Conservation (phyloP, 75 land plant genomes). For the Isoetes taiwanensis region DNA sequence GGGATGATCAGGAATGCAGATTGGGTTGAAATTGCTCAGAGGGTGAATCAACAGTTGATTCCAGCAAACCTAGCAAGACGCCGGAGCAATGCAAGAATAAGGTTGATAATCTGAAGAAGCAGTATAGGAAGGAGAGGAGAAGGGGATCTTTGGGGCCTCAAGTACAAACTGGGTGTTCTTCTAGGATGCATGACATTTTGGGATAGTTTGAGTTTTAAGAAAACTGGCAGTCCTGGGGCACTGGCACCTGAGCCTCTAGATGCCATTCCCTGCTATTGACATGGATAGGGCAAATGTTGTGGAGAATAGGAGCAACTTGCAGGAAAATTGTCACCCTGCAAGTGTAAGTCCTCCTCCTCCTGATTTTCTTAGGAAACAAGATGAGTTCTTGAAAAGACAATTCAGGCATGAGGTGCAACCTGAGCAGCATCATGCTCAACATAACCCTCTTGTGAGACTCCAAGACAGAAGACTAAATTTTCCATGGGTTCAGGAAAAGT, state of each 20-base stretch:
- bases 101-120: slow-evolving; percentile 8
- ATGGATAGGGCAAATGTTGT: neutral
- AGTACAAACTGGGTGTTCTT: slow-evolving; percentile 7
- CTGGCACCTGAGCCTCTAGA: neutral
- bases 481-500: too few species aligned
- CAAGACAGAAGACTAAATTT: too few species aligned
- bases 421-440: too few species aligned
- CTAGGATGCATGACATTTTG: slow-evolving; percentile 5
- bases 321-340: neutral
- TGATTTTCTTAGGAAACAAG: neutral
- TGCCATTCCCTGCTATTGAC: neutral
- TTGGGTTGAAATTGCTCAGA: slow-evolving; percentile 4
- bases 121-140: neutral
- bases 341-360: neutral
- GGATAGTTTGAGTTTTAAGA: neutral
- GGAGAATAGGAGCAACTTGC: neutral
- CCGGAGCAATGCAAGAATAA: slow-evolving; percentile 7
- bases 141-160: neutral
- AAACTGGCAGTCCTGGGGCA: neutral
- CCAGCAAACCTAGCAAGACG: neutral
- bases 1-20: slow-evolving; percentile 4
- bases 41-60: slow-evolving; percentile 1
- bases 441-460: too few species aligned
- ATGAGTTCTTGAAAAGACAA: too few species aligned
- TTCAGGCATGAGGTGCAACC: too few species aligned